These are phyloP conservation scores for Stentor roeselii DNA, from an alignment of 73 alveolate species.

Conservation along the genomic window DNA sequence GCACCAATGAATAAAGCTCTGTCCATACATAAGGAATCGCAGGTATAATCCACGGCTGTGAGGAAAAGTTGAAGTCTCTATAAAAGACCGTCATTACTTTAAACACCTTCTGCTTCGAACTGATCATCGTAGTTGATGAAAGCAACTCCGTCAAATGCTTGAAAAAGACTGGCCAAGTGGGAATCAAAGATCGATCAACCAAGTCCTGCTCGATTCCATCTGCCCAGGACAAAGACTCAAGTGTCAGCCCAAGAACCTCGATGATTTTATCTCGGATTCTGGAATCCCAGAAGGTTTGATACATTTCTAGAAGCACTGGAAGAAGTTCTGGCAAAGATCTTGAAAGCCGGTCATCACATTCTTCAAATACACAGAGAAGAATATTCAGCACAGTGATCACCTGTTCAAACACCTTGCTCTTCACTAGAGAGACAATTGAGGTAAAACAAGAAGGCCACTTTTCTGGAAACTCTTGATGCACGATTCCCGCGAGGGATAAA, in stretches of 20 bases:
- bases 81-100: slow-evolving; percentile 55
- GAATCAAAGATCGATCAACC: slow-evolving; percentile 45
- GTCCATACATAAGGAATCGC: slow-evolving; percentile 57
- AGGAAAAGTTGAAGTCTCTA: slow-evolving; percentile 56
- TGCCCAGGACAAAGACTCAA: slow-evolving; percentile 63
- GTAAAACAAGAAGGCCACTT: slow-evolving; percentile 14
- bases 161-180: slow-evolving; percentile 57
- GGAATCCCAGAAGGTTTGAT: slow-evolving; percentile 35
- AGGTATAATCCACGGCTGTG: slow-evolving; percentile 34
- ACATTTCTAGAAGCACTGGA: slow-evolving; percentile 40
- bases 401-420: slow-evolving; percentile 18
- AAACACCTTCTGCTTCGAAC: slow-evolving; percentile 42
- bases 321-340: slow-evolving; percentile 34
- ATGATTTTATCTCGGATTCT: slow-evolving; percentile 39
- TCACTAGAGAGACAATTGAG: background rate
- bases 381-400: slow-evolving; percentile 36
- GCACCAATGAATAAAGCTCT: slow-evolving; percentile 42
- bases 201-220: slow-evolving; percentile 61
- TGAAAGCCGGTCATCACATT: slow-evolving; percentile 42
- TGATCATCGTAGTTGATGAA: slow-evolving; percentile 41
- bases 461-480: slow-evolving; percentile 14
- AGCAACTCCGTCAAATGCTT: slow-evolving; percentile 41
- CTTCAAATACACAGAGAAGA: slow-evolving; percentile 31
- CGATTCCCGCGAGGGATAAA: slow-evolving; percentile 16
- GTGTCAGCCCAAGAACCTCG: slow-evolving; percentile 44